Evolutionary conservation across 2,329 filamentous ascomycete genomes (phyloP), one percentile per base, ranked within the genome.

Genomic region (Fusarium brevicatenulatum): DNA sequence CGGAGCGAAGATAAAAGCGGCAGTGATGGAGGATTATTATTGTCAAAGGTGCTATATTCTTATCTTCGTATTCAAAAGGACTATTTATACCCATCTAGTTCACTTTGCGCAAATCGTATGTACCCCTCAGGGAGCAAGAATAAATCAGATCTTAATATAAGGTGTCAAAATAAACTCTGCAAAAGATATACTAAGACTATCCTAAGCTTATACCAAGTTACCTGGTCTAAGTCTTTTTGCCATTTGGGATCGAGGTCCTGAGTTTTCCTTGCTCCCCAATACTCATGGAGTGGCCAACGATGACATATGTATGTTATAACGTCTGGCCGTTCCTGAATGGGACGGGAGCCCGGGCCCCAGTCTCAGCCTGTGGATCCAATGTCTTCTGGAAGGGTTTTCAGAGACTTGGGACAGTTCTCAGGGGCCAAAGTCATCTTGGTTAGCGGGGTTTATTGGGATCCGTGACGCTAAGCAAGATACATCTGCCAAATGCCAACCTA

Each of bases 351-450:
- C 10, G 3, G 49, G 49, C 25, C 23, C 32, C 30, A 16, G n/a
- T 36, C 40, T 21, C 55, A 50, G 32, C 25, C 44, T 37, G 19
- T 36, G 23, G 28, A 56, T 37, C 16, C 36, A 37, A 37, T 56
- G n/a, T 37, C 70, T 73, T 73, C 71, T 73, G 52, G 71, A 73
- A 73, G 63, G 67, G 53, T 49, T 68, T 71, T 73, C 58, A 68
- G 63, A 61, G 70, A 57, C 46, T 68, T 25, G 46, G 52, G 46
- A 61, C 66, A 58, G 66, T 52, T 66, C 52, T 73, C 70, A 73
- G 66, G 70, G 70, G 66, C 40, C 52, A 49, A 53, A 37, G 23
- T 13, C 52, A 34, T 19, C 40, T 50, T 57, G 37, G 37, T 30
- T 49, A 39, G 62, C 64, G 71, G 70, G 71, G 62, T 39, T 36